Conservation (phyloP, 306 rosid species). For the Quercus parvula region DNA sequence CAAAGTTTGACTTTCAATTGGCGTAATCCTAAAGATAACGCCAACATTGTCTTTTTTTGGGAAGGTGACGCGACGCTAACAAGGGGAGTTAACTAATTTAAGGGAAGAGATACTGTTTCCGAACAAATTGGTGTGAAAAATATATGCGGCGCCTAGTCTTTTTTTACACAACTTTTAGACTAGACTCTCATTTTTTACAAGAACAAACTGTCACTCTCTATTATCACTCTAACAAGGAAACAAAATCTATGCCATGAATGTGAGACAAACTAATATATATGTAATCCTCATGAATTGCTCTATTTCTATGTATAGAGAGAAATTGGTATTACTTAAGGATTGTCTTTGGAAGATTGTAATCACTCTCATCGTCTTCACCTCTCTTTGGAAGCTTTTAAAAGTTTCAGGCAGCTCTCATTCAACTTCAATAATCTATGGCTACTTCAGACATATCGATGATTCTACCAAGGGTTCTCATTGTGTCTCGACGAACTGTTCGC, state of each 20-base stretch:
- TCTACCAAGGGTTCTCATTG: conserved; percentile 49
- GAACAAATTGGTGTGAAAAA: too few relatives aligned
- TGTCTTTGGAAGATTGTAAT: not conserved
- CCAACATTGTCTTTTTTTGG: too few relatives aligned
- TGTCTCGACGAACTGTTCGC: conserved; percentile 41
- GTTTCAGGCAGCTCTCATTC: not conserved
- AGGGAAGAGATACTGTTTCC: too few relatives aligned
- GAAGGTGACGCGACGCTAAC: too few relatives aligned
- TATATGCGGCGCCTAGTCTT: too few relatives aligned
- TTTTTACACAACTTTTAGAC: too few relatives aligned
- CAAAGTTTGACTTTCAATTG: too few relatives aligned
- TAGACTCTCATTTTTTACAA: too few relatives aligned
- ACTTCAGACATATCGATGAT: conserved; percentile 24
- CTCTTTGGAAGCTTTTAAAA: not conserved
- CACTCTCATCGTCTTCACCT: not conserved
- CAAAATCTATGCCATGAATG: not conserved
- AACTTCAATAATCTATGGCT: conserved; percentile 9
- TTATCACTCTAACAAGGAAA: not conserved
- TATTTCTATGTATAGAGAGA: not conserved
- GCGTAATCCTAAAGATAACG: too few relatives aligned
- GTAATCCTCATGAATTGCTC: not conserved
- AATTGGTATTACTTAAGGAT: not conserved
- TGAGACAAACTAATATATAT: conserved; percentile 5
- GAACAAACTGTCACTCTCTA: too few relatives aligned
- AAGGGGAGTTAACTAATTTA: too few relatives aligned